These are phyloP conservation scores for Rhynchospora tenuis DNA, from an alignment of 176 grass and related monocot species.

Conservation along the genomic window DNA sequence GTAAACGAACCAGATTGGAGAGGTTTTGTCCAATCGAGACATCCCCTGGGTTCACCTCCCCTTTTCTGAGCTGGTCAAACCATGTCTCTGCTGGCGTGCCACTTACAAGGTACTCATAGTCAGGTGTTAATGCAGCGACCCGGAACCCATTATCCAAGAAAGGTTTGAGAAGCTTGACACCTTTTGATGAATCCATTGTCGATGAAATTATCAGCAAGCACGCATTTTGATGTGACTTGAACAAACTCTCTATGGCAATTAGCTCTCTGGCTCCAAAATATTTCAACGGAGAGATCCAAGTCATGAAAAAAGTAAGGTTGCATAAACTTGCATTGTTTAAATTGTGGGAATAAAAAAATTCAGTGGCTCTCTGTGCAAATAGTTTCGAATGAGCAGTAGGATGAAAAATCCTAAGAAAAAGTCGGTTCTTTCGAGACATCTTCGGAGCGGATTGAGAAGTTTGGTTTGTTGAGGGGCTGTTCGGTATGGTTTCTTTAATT, in stretches of 20 bases:
- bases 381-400: slow-evolving; percentile 20
- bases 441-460: not conserved
- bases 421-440: slow-evolving; percentile 30
- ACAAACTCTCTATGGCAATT: slow-evolving; percentile 71
- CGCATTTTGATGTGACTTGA: slow-evolving; percentile 59
- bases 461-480: not conserved
- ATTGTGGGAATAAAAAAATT: slow-evolving; percentile 37
- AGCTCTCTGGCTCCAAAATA: slow-evolving; percentile 62
- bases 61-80: slow-evolving; percentile 30
- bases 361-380: slow-evolving; percentile 37
- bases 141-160: slow-evolving; percentile 49
- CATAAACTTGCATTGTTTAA: slow-evolving; percentile 19
- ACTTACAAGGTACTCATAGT: slow-evolving; percentile 47
- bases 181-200: slow-evolving; percentile 52
- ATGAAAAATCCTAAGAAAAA: slow-evolving; percentile 30
- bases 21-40: slow-evolving; percentile 82
- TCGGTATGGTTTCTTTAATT: slow-evolving; percentile 5
- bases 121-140: slow-evolving; percentile 44
- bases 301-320: slow-evolving; percentile 62
- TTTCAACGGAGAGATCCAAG: slow-evolving; percentile 60
- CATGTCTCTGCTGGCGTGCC: slow-evolving; percentile 51
- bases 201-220: slow-evolving; percentile 76
- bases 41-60: slow-evolving; percentile 47
- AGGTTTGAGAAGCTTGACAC: slow-evolving; percentile 32
- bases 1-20: slow-evolving; percentile 82